Percentiles rank a stretch among this genome's conserved stretches.
phyloP scores from a whole-genome alignment of 805 yeast genomes.

The Saccharomycopsis microspora region DNA sequence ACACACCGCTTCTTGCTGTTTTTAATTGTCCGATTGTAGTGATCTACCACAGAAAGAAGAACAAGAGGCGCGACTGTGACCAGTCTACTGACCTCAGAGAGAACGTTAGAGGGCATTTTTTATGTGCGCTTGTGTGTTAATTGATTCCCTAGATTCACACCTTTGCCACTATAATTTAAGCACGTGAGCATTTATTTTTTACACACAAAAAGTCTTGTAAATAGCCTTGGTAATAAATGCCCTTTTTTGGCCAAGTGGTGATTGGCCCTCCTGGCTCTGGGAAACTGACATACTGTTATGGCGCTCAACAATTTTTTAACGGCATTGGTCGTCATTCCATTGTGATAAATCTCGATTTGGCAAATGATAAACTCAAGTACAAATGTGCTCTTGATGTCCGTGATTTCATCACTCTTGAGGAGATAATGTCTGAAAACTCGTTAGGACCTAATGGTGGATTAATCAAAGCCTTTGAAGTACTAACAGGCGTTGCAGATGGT shows the following conservation, averaged over 20 bases:
- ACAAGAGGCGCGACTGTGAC: constrained; percentile 96
- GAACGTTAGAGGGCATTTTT: background rate
- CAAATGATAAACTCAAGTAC: constrained; percentile 44
- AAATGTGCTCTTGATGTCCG: constrained; percentile 45
- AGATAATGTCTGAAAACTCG: constrained; percentile 42
- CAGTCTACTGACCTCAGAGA: constrained; percentile 21
- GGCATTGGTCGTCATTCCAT: constrained; percentile 88
- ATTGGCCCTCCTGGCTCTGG: constrained; percentile 99
- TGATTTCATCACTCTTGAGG: constrained; percentile 45
- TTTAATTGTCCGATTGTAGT: constrained; percentile 78
- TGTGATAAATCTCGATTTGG: constrained; percentile 46
- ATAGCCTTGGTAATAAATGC: constrained; percentile 23
- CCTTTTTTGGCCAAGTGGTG: constrained; percentile 75
- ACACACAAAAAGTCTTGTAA: no score
- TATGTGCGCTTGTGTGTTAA: background rate
- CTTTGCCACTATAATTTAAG: no score
- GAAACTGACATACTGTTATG: constrained; percentile 88
- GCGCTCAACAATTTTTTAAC: constrained; percentile 82
- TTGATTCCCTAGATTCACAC: no score
- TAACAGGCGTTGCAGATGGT: constrained; percentile 16
- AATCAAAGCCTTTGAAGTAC: constrained; percentile 71
- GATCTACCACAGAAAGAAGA: constrained; percentile 87
- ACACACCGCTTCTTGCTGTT: constrained; percentile 73
- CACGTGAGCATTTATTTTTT: no score
- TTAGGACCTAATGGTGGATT: constrained; percentile 77